These are phyloP conservation scores for Acanthamoeba lenticulata DNA, from an alignment of 208 protist species.

Conservation along the genomic window DNA sequence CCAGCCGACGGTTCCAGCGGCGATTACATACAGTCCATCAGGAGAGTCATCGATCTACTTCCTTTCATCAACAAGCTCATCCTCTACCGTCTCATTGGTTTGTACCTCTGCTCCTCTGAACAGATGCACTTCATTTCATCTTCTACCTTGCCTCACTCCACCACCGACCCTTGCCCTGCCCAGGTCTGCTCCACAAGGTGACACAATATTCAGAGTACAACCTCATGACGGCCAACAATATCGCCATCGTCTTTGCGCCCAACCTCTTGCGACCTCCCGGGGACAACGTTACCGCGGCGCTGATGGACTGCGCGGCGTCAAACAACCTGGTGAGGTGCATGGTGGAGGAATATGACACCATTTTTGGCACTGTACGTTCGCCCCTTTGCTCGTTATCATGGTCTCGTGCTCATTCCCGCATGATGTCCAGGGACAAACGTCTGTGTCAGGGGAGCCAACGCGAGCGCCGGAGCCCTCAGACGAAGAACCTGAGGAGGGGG, in stretches of 20 bases:
- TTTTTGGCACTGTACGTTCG: conserved; percentile 8
- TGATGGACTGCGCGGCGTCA: not conserved
- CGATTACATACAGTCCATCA: not conserved
- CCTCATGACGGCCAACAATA: conserved; percentile 23
- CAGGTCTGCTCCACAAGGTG: conserved; percentile 45
- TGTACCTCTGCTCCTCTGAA: not conserved
- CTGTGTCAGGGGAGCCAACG: too few species aligned
- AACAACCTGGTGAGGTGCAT: conserved; percentile 22
- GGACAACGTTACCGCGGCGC: not conserved
- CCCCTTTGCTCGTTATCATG: not conserved
- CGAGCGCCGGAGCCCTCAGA: not conserved
- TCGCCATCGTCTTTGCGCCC: conserved; percentile 55
- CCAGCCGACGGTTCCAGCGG: too few species aligned
- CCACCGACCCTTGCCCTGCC: too few species aligned
- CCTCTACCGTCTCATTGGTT: conserved; percentile 26
- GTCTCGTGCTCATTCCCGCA: not conserved
- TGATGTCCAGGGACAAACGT: too few species aligned
- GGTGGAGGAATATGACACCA: not conserved
- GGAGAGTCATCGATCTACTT: not conserved
- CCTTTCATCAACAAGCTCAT: conserved; percentile 1
- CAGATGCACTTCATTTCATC: too few species aligned
- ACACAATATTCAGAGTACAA: not conserved
- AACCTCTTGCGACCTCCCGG: conserved; percentile 14
- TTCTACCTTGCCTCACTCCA: too few species aligned
- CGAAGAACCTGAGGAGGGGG: too few species aligned